Base-by-base conservation (phyloP, 1,139 yeast genomes). In the Candida sp. region DNA sequence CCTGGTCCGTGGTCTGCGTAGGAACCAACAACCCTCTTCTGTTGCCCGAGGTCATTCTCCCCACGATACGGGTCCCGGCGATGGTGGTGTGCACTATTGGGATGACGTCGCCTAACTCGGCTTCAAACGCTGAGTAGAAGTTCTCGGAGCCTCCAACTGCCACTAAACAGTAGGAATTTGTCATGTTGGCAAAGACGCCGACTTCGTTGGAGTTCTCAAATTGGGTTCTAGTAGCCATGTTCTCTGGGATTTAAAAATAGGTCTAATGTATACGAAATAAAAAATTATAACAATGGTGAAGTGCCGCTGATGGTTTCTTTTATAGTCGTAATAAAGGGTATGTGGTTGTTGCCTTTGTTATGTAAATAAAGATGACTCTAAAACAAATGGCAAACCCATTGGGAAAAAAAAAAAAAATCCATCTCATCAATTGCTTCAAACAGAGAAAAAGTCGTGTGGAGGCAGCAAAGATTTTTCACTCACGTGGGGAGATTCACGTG, bases 121-220 rank as follows among this genome's bases (percentile, higher is more conserved):
- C 97, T 78, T 96, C 99, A 68, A 94, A 94, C 41, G 98, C 96
- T 57, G 98, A 86, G 77, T 94, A 96, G 66, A 96, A 96, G 78
- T 96, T 96, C 75, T 96, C 98, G 44, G 98, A 91, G 34, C 98
- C 98, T 56, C 99, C 99, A 51, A 96, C 93, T 12, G 99, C 96
- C 52, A 94, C 98, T 63, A 96, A 81, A 68, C 96, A 89, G 81
- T 94, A 96, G 42, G 97, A 88, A 82, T 96, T 96, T 66, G 99
- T 96, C 63, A 96, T 83, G 72, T 92, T 94, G 73, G 98, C 82
- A 68, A 96, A 96, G 53, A 96, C 99, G 68, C 99, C 99, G 58
- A 96, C 94, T 79, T 94, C 99, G 72, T 94, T 94, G 53, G 98
- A 92, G 76, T 94, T 94, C 79, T 94, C 99, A 80, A 94, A 94